phyloP scores from a whole-genome alignment of 805 yeast genomes.

The Pichia phayaonensis region DNA sequence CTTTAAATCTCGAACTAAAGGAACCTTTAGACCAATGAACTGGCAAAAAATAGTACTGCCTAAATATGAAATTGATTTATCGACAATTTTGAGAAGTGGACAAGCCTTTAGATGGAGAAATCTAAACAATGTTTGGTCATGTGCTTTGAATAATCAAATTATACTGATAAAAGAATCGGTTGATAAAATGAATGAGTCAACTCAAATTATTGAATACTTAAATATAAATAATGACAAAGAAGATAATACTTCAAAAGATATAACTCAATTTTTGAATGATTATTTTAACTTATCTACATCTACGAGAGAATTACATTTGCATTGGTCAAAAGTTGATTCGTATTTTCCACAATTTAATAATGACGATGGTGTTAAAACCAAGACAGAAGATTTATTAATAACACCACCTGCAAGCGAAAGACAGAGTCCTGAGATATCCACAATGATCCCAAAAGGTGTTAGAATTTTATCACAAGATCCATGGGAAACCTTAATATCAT shows the following conservation, averaged over 20 bases:
- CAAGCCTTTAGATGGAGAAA: constrained; percentile 79
- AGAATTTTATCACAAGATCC: constrained; percentile 90
- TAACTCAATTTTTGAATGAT: constrained; percentile 42
- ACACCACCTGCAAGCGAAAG: constrained; percentile 13
- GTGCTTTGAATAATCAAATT: constrained; percentile 51
- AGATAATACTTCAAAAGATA: constrained; percentile 25
- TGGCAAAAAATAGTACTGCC: constrained; percentile 24
- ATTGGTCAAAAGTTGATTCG: constrained; percentile 56
- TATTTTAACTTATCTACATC: constrained; percentile 65
- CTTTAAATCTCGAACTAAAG: constrained; percentile 13
- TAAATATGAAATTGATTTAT: constrained; percentile 46
- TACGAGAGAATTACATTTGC: constrained; percentile 42
- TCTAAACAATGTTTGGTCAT: constrained; percentile 56
- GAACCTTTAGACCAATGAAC: constrained; percentile 10
- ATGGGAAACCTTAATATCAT: constrained; percentile 88
- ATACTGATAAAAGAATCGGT: constrained; percentile 39
- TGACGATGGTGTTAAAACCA: not conserved
- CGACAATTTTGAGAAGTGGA: constrained; percentile 71
- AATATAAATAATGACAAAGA: constrained; percentile 25
- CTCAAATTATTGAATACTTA: constrained; percentile 42
- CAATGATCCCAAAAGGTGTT: constrained; percentile 30
- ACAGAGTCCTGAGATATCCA: not conserved
- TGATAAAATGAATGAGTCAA: constrained; percentile 37
- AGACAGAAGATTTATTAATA: not conserved
- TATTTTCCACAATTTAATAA: constrained; percentile 31